These are phyloP conservation scores for Phytopythium sindhum DNA, from an alignment of 352 stramenopile genomes.

Conservation along the genomic window DNA sequence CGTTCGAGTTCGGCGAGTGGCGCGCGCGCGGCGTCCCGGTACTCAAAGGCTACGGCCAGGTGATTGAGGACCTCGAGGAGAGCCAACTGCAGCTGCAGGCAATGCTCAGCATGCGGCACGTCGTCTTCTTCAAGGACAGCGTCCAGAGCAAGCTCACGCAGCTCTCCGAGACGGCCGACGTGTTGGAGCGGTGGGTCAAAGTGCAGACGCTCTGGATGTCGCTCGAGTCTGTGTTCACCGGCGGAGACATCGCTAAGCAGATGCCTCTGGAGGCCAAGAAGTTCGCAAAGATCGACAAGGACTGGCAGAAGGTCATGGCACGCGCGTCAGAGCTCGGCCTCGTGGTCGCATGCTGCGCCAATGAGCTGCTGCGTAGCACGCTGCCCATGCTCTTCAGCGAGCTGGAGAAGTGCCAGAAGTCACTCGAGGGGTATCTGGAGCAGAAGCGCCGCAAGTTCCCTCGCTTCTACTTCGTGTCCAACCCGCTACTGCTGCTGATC, in stretches of 20 bases:
- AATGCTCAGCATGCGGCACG: slow-evolving; percentile 87
- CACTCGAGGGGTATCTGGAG: slow-evolving; percentile 88
- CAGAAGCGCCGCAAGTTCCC: slow-evolving; percentile 91
- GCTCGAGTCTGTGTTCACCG: slow-evolving; percentile 91
- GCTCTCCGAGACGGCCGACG: slow-evolving; percentile 86
- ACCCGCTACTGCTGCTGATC: slow-evolving; percentile 88
- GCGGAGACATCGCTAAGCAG: slow-evolving; percentile 91
- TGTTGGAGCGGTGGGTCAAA: slow-evolving; percentile 89
- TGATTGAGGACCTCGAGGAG: slow-evolving; percentile 90
- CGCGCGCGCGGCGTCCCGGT: slow-evolving; percentile 69
- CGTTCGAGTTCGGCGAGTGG: slow-evolving; percentile 88
- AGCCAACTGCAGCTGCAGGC: slow-evolving; percentile 86
- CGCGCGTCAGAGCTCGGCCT: slow-evolving; percentile 76
- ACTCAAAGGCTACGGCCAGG: slow-evolving; percentile 68
- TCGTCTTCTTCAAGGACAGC: slow-evolving; percentile 85
- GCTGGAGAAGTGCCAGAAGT: slow-evolving; percentile 92
- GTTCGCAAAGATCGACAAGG: slow-evolving; percentile 91
- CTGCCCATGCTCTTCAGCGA: slow-evolving; percentile 87
- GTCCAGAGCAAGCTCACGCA: slow-evolving; percentile 77
- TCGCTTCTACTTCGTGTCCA: slow-evolving; percentile 92
- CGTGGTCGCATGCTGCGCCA: slow-evolving; percentile 77
- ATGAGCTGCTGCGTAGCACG: slow-evolving; percentile 79
- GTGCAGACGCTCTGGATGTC: slow-evolving; percentile 90
- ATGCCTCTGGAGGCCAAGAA: slow-evolving; percentile 92
- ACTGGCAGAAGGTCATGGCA: slow-evolving; percentile 89